Evolutionary conservation across 2,329 filamentous ascomycete genomes (phyloP).

Genomic region (Neonectria neomacrospora): DNA sequence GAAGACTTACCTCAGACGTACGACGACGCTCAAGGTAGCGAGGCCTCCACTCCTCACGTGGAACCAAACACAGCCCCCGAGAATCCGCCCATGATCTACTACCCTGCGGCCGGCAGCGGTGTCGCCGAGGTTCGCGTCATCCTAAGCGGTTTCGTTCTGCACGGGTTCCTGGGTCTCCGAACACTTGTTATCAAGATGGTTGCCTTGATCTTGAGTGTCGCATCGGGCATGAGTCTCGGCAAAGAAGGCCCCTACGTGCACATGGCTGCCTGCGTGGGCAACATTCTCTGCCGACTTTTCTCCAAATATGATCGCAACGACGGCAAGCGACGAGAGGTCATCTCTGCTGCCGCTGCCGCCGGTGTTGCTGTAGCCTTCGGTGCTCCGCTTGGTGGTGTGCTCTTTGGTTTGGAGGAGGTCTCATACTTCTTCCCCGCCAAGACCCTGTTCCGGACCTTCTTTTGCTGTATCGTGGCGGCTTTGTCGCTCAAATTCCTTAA

Average conservation of each 20-base stretch:
- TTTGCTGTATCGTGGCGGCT: constrained; percentile 94
- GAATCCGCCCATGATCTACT: constrained; percentile 85
- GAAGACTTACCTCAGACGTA: constrained; percentile 55
- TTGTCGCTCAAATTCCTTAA: constrained; percentile 94
- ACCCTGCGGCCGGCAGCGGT: constrained; percentile 93
- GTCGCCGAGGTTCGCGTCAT: constrained; percentile 98
- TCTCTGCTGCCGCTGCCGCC: constrained; percentile 92
- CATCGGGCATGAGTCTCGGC: constrained; percentile 91
- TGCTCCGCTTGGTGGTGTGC: constrained; percentile 84
- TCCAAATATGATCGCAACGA: constrained; percentile 94
- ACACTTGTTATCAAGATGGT: constrained; percentile 88
- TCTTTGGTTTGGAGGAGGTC: constrained; percentile 95
- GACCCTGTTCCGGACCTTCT: constrained; percentile 96
- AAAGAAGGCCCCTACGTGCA: constrained; percentile 98
- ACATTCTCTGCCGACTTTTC: constrained; percentile 94
- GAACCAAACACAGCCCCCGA: constrained; percentile 51
- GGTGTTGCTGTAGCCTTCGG: constrained; percentile 96
- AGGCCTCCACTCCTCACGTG: constrained; percentile 57
- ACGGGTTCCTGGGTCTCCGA: constrained; percentile 91
- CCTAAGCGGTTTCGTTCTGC: constrained; percentile 95
- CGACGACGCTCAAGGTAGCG: constrained; percentile 56
- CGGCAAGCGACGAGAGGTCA: constrained; percentile 89
- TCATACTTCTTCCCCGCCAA: constrained; percentile 98
- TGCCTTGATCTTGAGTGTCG: constrained; percentile 86
- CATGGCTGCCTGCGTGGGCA: constrained; percentile 93